Base-by-base conservation (phyloP, 208 protist species). In the Leishmania mexicana region DNA sequence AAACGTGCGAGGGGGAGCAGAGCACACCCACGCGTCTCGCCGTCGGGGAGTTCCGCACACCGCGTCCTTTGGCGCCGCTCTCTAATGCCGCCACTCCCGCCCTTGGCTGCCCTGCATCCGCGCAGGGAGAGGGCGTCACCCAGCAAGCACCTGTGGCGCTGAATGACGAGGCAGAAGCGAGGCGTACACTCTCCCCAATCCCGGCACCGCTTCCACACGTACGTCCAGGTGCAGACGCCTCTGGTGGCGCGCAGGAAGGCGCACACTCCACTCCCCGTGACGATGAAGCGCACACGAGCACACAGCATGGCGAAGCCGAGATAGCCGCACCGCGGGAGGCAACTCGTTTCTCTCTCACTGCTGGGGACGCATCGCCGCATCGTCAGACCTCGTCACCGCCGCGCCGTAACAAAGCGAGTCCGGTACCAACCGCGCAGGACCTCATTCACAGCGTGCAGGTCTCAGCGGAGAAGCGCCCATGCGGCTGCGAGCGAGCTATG, bases 1-100 rank as follows among this genome's bases (percentile, higher is more conserved):
- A 19, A 1, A 42, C 7, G 28, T 24, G 13, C 47, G 81, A 75
- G 42, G 70, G 51, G 47, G 58, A 54, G 54, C 67, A 78, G 21
- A 47, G 3, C 45, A 88, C 85, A 7, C 85, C 85, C 17, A 70
- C 40, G 31, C 85, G 79, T 11, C 75, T 42, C 31, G 78, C 72
- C 7, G 79, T 70, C 28, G 82, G 82, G 0, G 88, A 89, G 67
- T 91, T 91, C 49, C 81, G 75, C 60, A 91, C 88, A 5, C 88
- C 88, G 5, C 83, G 72, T 2, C 83, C 85, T 13, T 83, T 87
- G 19, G 73, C 67, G 15, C 78, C 81, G 47, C 47, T 65, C 38
- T 87, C 83, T 19, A 54, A 35, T 57, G 51, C 78, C 1, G 76
- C 79, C 24, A 82, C 82, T 4, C 78, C 82, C 15, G 17, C 57